These are phyloP conservation scores for Triticum aestivum DNA, from an alignment of 176 grass and related monocot species.

Conservation along the genomic window IWGSC_CS_RefSeq_v2.1 NC_057806.1:491746745-491747244, in stretches of 20 bases:
- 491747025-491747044: slow-evolving; percentile 99
- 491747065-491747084: slow-evolving; percentile 6
- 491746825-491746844: neutral
- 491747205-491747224: slow-evolving; percentile 97
- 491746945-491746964: slow-evolving; percentile 86
- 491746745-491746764: neutral
- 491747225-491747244: slow-evolving; percentile 96
- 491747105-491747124: neutral
- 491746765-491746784: neutral
- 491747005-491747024: slow-evolving; percentile 95
- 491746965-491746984: slow-evolving; percentile 96
- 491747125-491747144: slow-evolving; percentile 19
- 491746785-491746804: neutral
- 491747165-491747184: slow-evolving; percentile 99
- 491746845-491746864: neutral
- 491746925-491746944: slow-evolving; percentile 79
- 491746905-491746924: neutral
- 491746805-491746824: slow-evolving; percentile 8
- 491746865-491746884: neutral
- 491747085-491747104: slow-evolving; percentile 9
- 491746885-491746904: neutral
- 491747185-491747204: slow-evolving; percentile 99
- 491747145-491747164: slow-evolving; percentile 91
- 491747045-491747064: slow-evolving; percentile 75
- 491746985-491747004: slow-evolving; percentile 96